Conservation (phyloP, 495 filamentous ascomycete genomes). For the Hypoxylon lienhwacheense region DNA sequence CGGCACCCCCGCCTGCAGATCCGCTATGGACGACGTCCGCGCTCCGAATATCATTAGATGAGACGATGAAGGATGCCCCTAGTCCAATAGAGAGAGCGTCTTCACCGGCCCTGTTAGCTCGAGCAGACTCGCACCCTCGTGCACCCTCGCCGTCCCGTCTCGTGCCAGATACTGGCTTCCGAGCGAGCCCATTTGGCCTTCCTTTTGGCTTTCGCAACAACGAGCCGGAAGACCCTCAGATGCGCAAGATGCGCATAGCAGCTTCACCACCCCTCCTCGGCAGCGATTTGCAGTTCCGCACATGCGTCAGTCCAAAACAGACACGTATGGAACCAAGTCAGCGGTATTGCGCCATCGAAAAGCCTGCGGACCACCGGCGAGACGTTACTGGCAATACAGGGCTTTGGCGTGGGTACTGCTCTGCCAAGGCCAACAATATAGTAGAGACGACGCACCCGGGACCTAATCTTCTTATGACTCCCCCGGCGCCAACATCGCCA, state of each 20-base stretch:
- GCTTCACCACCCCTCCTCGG: constrained; percentile 86
- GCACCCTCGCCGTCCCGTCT: constrained; percentile 21
- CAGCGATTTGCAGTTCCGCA: constrained; percentile 69
- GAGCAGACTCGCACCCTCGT: constrained; percentile 29
- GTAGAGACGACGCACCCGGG: constrained; percentile 42
- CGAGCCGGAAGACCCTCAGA: constrained; percentile 34
- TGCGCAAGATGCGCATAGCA: constrained; percentile 45
- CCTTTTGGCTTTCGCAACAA: constrained; percentile 38
- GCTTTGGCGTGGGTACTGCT: constrained; percentile 72
- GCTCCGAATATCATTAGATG: constrained; percentile 40
- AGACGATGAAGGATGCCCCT: constrained; percentile 43
- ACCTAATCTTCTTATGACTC: constrained; percentile 46
- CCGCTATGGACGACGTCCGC: constrained; percentile 45
- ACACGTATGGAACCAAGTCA: constrained; percentile 69
- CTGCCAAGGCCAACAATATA: constrained; percentile 46
- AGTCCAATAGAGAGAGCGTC: constrained; percentile 45
- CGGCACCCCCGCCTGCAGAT: constrained; percentile 47
- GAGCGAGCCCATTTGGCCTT: constrained; percentile 40
- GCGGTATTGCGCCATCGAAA: constrained; percentile 39
- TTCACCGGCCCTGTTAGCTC: constrained; percentile 38
- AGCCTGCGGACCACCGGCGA: constrained; percentile 52
- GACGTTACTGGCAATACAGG: constrained; percentile 51
- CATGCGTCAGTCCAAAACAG: constrained; percentile 75
- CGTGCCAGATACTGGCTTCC: constrained; percentile 24
- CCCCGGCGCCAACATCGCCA: constrained; percentile 30